phyloP scores from a whole-genome alignment of 163 green algal species.

The Prototheca stagnorum region DNA sequence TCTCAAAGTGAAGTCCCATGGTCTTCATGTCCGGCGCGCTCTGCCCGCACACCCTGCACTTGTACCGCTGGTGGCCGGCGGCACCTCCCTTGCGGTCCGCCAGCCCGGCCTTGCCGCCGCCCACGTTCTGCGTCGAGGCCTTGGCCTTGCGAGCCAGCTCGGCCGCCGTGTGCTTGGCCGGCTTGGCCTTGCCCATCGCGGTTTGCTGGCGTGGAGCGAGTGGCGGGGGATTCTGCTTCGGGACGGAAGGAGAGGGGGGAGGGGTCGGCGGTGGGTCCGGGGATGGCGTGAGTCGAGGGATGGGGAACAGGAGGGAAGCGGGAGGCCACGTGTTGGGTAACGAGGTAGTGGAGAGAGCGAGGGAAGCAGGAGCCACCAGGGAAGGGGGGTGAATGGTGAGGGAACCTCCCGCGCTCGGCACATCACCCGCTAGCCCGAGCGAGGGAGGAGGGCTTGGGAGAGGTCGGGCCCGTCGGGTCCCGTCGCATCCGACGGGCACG shows the following conservation, averaged over 20 bases:
- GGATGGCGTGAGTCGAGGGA: not conserved
- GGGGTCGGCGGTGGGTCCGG: too few relatives aligned
- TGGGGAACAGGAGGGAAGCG: not conserved
- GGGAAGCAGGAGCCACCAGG: not conserved
- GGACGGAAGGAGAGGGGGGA: not conserved
- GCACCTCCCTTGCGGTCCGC: constrained; percentile 42
- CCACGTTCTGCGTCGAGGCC: constrained; percentile 36
- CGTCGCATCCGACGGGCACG: too few relatives aligned
- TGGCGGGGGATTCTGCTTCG: not conserved
- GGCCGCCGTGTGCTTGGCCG: constrained; percentile 63
- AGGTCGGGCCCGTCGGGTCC: too few relatives aligned
- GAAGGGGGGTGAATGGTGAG: too few relatives aligned
- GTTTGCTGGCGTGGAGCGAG: not conserved
- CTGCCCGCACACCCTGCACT: constrained; percentile 50
- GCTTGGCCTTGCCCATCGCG: constrained; percentile 62
- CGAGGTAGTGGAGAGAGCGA: not conserved
- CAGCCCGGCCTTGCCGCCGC: constrained; percentile 45
- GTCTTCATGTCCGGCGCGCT: constrained; percentile 55
- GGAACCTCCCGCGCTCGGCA: too few relatives aligned
- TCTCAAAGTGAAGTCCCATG: constrained; percentile 59
- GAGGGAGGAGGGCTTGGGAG: too few relatives aligned
- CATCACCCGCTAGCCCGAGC: too few relatives aligned
- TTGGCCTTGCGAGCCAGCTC: constrained; percentile 42
- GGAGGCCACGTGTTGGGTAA: not conserved
- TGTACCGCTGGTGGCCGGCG: constrained; percentile 60